These are phyloP conservation scores for Thecamonas trahens DNA, from an alignment of 78 protist genomes.

Conservation along the genomic window DNA sequence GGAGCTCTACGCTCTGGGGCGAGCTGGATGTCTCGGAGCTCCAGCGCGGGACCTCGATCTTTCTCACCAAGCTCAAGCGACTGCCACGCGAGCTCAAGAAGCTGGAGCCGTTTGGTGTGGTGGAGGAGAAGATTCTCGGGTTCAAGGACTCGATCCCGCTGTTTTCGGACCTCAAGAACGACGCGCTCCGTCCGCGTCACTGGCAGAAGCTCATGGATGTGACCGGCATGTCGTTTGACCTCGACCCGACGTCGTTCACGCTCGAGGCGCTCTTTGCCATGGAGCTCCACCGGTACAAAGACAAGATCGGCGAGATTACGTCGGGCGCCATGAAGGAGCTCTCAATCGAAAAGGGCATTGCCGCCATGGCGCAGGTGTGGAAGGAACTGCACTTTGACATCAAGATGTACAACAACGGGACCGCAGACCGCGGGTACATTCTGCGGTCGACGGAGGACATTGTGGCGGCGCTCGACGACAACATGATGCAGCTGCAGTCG, in stretches of 20 bases:
- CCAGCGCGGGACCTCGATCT: slow-evolving; percentile 24
- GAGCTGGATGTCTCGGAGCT: slow-evolving; percentile 54
- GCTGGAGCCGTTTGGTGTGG: slow-evolving; percentile 5
- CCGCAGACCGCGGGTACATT: slow-evolving; percentile 29
- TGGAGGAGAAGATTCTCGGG: slow-evolving; percentile 22
- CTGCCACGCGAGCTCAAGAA: slow-evolving; percentile 11
- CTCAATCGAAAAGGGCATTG: slow-evolving; percentile 54
- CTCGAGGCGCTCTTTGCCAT: slow-evolving; percentile 54
- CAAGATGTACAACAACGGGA: slow-evolving; percentile 27
- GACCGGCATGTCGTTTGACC: slow-evolving; percentile 48
- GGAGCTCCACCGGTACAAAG: slow-evolving; percentile 47
- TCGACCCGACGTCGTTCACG: slow-evolving; percentile 43
- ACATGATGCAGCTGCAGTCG: slow-evolving; percentile 52
- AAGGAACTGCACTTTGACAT: slow-evolving; percentile 25
- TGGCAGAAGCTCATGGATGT: slow-evolving; percentile 59
- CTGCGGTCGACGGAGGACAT: slow-evolving; percentile 66
- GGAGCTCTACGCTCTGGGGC: slow-evolving; percentile 61
- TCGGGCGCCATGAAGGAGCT: slow-evolving; percentile 58
- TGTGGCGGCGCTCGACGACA: slow-evolving; percentile 58
- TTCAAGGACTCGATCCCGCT: slow-evolving; percentile 70
- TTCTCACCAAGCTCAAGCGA: neutral
- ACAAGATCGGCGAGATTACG: slow-evolving; percentile 54
- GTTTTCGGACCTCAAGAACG: slow-evolving; percentile 51
- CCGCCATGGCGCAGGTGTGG: slow-evolving; percentile 63
- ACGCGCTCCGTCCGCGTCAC: slow-evolving; percentile 78